phyloP scores from a whole-genome alignment of 2,329 filamentous ascomycete species.

The Sclerotinia nivalis region DNA sequence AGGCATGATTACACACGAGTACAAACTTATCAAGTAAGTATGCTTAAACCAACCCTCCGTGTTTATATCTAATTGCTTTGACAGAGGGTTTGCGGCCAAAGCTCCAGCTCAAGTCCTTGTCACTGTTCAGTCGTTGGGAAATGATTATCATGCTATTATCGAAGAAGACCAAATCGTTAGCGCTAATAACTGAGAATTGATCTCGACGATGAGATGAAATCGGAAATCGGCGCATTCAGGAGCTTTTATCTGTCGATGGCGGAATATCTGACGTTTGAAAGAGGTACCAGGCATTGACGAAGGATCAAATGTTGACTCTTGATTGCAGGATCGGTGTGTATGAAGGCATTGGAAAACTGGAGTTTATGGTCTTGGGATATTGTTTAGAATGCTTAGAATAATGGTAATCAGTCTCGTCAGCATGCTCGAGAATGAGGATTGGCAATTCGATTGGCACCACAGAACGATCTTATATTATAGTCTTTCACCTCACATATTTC shows the following conservation, averaged over 20 bases:
- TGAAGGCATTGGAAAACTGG: neutral
- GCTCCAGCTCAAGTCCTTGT: constrained; percentile 70
- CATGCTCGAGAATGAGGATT: neutral
- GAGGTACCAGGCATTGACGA: neutral
- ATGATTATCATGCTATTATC: constrained; percentile 62
- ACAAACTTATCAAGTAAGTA: constrained; percentile 65
- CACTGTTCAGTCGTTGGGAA: constrained; percentile 62
- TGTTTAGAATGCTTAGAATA: neutral
- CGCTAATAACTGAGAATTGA: constrained; percentile 12
- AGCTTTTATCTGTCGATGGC: neutral
- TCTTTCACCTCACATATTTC: neutral
- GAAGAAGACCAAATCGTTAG: constrained; percentile 73
- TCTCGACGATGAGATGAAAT: constrained; percentile 15
- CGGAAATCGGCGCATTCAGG: neutral
- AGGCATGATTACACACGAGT: constrained; percentile 78
- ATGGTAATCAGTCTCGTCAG: neutral
- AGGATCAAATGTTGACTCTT: neutral
- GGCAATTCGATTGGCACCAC: neutral
- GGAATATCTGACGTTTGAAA: neutral
- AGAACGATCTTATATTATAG: neutral
- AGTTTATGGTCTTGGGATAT: neutral
- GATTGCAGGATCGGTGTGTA: neutral
- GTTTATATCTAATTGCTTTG: constrained; percentile 11
- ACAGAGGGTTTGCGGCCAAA: constrained; percentile 75
- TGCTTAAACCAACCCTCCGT: neutral